Evolutionary conservation across 176 grass and related monocot genomes (phyloP).

Genomic region (Phoenix roebelenii): DNA sequence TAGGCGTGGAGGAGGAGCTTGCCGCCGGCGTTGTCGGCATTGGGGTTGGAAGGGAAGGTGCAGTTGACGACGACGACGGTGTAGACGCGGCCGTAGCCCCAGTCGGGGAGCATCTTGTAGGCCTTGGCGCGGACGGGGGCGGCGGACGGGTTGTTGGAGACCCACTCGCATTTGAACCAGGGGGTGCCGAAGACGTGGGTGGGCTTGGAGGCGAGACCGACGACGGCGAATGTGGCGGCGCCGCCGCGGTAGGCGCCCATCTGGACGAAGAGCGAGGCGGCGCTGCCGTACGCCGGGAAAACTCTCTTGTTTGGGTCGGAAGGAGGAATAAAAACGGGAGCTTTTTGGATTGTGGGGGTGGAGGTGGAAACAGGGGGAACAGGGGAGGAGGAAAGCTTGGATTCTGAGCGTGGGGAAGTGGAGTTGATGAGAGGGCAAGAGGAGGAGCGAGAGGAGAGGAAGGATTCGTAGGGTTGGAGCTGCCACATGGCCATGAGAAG

Average conservation of each 20-base stretch:
- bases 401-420: too few species aligned
- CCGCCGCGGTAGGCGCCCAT: slow-evolving; percentile 86
- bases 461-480: slow-evolving; percentile 47
- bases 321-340: background rate
- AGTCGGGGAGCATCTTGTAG: slow-evolving; percentile 92
- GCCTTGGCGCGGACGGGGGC: slow-evolving; percentile 36
- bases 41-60: slow-evolving; percentile 60
- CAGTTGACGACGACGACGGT: slow-evolving; percentile 93
- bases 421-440: slow-evolving; percentile 7
- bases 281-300: slow-evolving; percentile 64
- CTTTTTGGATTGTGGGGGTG: background rate
- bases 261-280: slow-evolving; percentile 80
- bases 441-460: slow-evolving; percentile 26
- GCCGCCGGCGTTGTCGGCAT: slow-evolving; percentile 59
- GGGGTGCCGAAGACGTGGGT: slow-evolving; percentile 71
- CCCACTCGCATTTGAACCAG: slow-evolving; percentile 77
- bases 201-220: slow-evolving; percentile 88
- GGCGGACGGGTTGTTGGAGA: slow-evolving; percentile 19
- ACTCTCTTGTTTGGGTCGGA: slow-evolving; percentile 37
- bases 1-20: slow-evolving; percentile 61
- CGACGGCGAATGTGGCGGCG: slow-evolving; percentile 59
- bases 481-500: slow-evolving; percentile 69
- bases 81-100: slow-evolving; percentile 98
- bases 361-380: background rate
- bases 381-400: too few species aligned